A percentile compares a stretch with the other conserved stretches of the same genome.
Evolutionary conservation across 202 grass and related monocot species (phyloP).

Genomic region (Setaria italica): DNA sequence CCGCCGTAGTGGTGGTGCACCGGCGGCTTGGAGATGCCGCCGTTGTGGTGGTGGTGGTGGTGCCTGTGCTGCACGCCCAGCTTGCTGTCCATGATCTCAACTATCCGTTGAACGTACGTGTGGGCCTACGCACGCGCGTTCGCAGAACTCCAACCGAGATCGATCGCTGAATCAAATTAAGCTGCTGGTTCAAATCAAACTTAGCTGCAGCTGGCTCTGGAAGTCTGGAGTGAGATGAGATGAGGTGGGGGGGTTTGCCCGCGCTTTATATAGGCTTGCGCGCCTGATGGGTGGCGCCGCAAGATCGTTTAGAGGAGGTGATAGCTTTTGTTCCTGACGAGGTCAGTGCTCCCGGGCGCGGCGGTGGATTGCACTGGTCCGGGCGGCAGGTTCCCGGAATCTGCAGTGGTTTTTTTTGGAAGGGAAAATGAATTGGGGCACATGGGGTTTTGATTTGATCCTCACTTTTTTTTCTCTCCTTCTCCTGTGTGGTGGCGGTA

Average conservation of each 20-base stretch:
- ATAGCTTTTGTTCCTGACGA: slow-evolving; percentile 10
- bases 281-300: slow-evolving; percentile 3
- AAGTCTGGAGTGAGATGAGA: slow-evolving; percentile 4
- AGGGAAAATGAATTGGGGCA: background rate
- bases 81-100: slow-evolving; percentile 57
- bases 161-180: background rate
- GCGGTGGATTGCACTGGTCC: background rate
- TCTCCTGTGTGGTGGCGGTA: background rate
- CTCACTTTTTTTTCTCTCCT: no score
- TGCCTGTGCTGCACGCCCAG: slow-evolving; percentile 53
- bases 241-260: background rate
- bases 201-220: background rate
- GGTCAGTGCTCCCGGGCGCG: slow-evolving; percentile 2
- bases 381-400: slow-evolving; percentile 53
- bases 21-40: slow-evolving; percentile 67
- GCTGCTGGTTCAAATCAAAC: background rate
- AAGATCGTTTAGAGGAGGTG: slow-evolving; percentile 7
- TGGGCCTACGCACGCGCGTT: background rate
- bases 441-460: slow-evolving; percentile 19
- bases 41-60: slow-evolving; percentile 8
- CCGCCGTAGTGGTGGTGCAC: slow-evolving; percentile 41
- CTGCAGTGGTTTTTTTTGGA: background rate
- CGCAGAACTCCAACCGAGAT: background rate
- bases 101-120: background rate
- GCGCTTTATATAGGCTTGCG: slow-evolving; percentile 49